Percentiles rank a stretch among this genome's conserved stretches.
Conservation (phyloP, 441 rosid species). For the Gossypium davidsonii region DNA sequence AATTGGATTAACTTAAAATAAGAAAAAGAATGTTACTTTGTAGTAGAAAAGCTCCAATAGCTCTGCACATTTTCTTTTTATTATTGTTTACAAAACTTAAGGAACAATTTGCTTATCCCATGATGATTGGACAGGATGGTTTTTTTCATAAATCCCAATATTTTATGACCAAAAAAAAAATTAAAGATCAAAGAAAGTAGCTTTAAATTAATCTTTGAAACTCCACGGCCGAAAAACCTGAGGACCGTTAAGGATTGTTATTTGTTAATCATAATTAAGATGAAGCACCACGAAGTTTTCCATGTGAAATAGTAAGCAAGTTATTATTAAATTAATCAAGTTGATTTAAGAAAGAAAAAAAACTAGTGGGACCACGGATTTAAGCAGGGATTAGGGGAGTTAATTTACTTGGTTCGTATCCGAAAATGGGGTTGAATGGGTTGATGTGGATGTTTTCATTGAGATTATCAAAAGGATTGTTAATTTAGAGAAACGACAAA, state of each 20-base stretch:
- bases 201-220: constrained; percentile 7
- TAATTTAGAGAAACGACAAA: constrained; percentile 28
- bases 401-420: constrained; percentile 26
- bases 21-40: constrained; percentile 11
- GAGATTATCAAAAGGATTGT: constrained; percentile 34
- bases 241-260: constrained; percentile 12
- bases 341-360: constrained; percentile 18
- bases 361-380: constrained; percentile 50
- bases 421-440: constrained; percentile 27
- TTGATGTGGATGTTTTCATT: constrained; percentile 27
- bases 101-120: constrained; percentile 22
- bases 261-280: background rate
- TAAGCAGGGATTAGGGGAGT: constrained; percentile 30
- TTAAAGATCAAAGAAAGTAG: constrained; percentile 9
- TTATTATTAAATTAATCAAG: constrained; percentile 16
- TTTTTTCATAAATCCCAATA: constrained; percentile 23
- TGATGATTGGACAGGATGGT: constrained; percentile 35
- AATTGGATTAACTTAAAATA: constrained; percentile 6
- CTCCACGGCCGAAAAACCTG: background rate
- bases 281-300: background rate
- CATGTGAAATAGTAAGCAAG: constrained; percentile 1
- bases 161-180: constrained; percentile 21
- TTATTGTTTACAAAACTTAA: background rate
- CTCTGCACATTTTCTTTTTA: constrained; percentile 16
- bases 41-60: constrained; percentile 20